Percentiles rank a stretch among this genome's conserved stretches.
phyloP scores from a whole-genome alignment of 1,284 basidiomycete species.

The Apiotrichum gracile region DNA sequence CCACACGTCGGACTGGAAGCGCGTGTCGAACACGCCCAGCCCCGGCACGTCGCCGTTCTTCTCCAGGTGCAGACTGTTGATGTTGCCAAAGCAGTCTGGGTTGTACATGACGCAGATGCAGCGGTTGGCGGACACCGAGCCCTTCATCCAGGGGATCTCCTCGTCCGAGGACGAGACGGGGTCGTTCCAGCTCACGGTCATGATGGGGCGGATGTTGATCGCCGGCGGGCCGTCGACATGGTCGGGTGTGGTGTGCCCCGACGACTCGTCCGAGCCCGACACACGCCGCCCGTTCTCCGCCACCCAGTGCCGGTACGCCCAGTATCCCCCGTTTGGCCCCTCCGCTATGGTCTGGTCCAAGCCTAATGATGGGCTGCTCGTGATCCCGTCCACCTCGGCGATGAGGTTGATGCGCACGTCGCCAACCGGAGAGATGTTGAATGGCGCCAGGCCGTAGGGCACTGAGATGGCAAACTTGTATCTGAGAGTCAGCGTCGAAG shows the following conservation, averaged over 20 bases:
- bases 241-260: neutral
- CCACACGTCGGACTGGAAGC: conserved; percentile 20
- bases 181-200: conserved; percentile 17
- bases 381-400: conserved; percentile 23
- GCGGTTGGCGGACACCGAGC: conserved; percentile 13
- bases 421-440: conserved; percentile 22
- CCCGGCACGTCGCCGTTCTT: conserved; percentile 6
- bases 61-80: conserved; percentile 18
- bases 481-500: conserved; percentile 3
- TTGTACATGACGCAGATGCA: conserved; percentile 25
- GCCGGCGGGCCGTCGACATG: neutral
- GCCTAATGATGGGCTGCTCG: no score
- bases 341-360: no score
- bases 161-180: neutral
- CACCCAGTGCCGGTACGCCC: neutral
- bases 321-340: no score
- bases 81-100: conserved; percentile 21
- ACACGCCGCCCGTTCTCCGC: neutral
- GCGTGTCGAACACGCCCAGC: conserved; percentile 7
- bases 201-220: conserved; percentile 5
- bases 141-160: conserved; percentile 24
- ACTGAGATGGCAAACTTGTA: conserved; percentile 29
- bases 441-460: conserved; percentile 21
- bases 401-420: conserved; percentile 15
- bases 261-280: neutral